Percentiles rank a stretch among this genome's conserved stretches.
Conservation (phyloP, 768 basidiomycete genomes). For the Pisolithus tinctorius region DNA sequence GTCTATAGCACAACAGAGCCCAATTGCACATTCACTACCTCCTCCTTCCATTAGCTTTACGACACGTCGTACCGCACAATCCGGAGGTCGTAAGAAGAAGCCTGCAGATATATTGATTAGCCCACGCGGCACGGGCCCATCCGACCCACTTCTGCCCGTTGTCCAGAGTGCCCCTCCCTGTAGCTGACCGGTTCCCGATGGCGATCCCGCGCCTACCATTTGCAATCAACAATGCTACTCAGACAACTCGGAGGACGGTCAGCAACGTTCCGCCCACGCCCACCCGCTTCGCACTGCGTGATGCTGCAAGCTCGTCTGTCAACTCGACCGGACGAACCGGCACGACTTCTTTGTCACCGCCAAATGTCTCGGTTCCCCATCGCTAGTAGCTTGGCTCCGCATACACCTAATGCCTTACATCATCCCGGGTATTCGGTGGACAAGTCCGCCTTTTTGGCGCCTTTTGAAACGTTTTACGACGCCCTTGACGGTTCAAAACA, state of each 20-base stretch:
- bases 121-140: conserved; percentile 48
- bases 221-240: conserved; percentile 34
- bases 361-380: conserved; percentile 66
- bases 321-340: conserved; percentile 25
- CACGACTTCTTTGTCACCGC: conserved; percentile 40
- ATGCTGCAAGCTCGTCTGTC: conserved; percentile 12
- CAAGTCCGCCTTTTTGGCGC: conserved; percentile 72
- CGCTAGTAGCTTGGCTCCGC: conserved; percentile 56
- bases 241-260: conserved; percentile 44
- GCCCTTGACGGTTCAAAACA: conserved; percentile 75
- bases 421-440: conserved; percentile 55
- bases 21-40: conserved; percentile 39
- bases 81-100: conserved; percentile 58
- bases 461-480: conserved; percentile 82
- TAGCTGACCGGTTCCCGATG: conserved; percentile 50
- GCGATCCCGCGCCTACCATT: conserved; percentile 59
- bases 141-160: conserved; percentile 53
- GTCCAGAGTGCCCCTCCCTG: conserved; percentile 76
- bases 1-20: conserved; percentile 18
- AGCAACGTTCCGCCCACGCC: conserved; percentile 68
- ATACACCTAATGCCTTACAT: conserved; percentile 61
- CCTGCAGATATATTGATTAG: conserved; percentile 77
- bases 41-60: conserved; percentile 76
- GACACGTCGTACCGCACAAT: conserved; percentile 59
- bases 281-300: conserved; percentile 49